Evolutionary conservation across 352 stramenopile species (phyloP).

Genomic region (Pythium brachiatum): DNA sequence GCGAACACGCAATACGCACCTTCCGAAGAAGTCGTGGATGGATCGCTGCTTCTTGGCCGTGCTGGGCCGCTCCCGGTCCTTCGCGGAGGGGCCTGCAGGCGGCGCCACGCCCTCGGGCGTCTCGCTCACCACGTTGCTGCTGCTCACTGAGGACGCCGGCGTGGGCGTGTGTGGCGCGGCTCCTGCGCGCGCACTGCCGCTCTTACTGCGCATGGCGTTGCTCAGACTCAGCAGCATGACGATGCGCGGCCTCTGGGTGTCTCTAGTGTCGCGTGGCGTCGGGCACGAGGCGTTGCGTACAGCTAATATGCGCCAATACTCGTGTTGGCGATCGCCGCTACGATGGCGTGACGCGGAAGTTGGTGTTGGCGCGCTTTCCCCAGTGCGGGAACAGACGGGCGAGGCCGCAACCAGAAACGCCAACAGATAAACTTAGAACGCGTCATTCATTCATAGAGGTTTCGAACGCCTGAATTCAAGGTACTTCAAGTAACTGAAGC

Average conservation of each 20-base stretch:
- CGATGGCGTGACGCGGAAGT: background rate
- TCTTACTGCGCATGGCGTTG: constrained; percentile 25
- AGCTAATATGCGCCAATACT: background rate
- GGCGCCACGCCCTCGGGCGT: constrained; percentile 15
- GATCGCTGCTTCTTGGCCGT: constrained; percentile 76
- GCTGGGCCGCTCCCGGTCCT: background rate
- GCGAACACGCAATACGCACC: too few relatives aligned
- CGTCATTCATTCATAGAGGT: constrained; percentile 8
- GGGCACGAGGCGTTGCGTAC: background rate
- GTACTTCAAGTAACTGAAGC: too few relatives aligned
- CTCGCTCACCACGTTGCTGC: constrained; percentile 25
- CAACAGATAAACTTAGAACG: background rate
- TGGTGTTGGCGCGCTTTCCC: constrained; percentile 7
- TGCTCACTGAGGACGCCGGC: background rate
- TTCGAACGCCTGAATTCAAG: background rate
- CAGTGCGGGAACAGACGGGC: background rate
- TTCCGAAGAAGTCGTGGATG: constrained; percentile 84
- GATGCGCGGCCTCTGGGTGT: background rate
- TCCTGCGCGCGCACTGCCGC: background rate
- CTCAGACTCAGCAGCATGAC: constrained; percentile 22
- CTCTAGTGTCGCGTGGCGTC: background rate
- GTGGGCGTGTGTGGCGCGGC: background rate
- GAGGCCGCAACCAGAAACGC: background rate
- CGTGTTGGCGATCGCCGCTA: background rate
- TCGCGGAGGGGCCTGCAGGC: background rate